Percentiles rank a stretch among this genome's conserved stretches.
Evolutionary conservation across 2,329 filamentous ascomycete genomes (phyloP).

Genomic region (Aspergillus arachidicola): DNA sequence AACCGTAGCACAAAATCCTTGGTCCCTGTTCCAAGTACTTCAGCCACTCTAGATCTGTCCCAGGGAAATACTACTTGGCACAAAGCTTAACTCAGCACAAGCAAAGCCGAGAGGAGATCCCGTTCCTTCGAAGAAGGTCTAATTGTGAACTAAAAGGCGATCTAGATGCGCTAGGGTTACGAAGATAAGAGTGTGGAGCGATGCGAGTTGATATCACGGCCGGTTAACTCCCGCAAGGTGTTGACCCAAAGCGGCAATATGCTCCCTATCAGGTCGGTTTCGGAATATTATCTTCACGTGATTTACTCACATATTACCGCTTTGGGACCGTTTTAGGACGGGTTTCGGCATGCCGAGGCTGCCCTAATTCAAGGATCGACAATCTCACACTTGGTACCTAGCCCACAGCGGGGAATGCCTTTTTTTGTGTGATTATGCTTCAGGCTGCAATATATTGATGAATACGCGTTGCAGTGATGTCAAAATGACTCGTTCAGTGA

Average conservation of each 20-base stretch:
- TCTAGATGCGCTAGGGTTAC: neutral
- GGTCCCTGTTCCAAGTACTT: neutral
- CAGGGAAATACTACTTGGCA: neutral
- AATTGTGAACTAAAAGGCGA: neutral
- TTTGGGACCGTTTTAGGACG: neutral
- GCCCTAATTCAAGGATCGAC: neutral
- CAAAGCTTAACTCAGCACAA: neutral
- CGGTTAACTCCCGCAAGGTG: neutral
- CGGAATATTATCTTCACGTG: neutral
- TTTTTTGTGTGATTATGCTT: neutral
- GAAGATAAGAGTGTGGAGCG: no score
- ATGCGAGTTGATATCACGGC: neutral
- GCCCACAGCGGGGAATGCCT: neutral
- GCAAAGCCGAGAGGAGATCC: neutral
- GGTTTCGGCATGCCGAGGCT: neutral
- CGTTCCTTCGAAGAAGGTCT: neutral
- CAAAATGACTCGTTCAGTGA: neutral
- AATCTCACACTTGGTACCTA: no score
- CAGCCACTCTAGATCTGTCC: neutral
- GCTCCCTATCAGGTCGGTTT: neutral
- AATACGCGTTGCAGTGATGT: neutral
- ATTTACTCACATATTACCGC: neutral
- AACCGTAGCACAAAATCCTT: neutral
- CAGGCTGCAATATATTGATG: neutral
- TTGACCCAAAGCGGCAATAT: neutral